Evolutionary conservation across 2,329 filamentous ascomycete genomes (phyloP), one percentile per base, ranked within the genome.

Genomic region (Nemania serpens): DNA sequence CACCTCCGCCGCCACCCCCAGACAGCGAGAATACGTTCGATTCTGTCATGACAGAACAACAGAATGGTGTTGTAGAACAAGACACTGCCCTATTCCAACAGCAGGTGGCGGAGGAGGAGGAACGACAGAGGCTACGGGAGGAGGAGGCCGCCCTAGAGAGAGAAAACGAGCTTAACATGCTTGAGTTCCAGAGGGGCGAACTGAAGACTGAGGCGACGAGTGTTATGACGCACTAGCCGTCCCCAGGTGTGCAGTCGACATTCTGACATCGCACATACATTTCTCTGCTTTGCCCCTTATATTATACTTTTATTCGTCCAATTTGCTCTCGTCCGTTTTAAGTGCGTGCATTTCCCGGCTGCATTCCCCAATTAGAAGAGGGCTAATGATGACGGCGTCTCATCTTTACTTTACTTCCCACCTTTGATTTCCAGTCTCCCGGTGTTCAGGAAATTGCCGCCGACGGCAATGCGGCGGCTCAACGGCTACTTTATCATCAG

Each of bases 91-190:
- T 84, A 13, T 73, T 81, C 70, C 76, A 77, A 43, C 82, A 84
- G 72, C 83, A 84, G 62, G 83, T 84, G 66, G 83, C 84, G 66
- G 82, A 81, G 1, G 78, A 84, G 67, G 82, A 81, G 1, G 78
- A 84, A 66, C 74, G 81, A 50, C 68, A 70, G 64, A 71, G 75
- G 49, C 58, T 74, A 15, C 67, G 66, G 37, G 71, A 73, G 48
- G 70, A 75, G 46, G 74, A 77, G 59, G 71, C 71, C 52, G 75
- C 74, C n/a, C 69, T 77, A 37, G 71, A 74, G 59, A 70, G 69
- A 43, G 73, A 75, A 60, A 77, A 78, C 54, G 76, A 77, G 69
- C 71, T 74, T 68, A 75, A 75, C 12, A 73, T 74, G 73, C 72
- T 74, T 55, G 73, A 72, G 58, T 73, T 73, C 58, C 71, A 75